Percentiles rank a stretch among this genome's conserved stretches.
Conservation (phyloP, 352 stramenopile genomes). For the Globisporangium uncinulatum region DNA sequence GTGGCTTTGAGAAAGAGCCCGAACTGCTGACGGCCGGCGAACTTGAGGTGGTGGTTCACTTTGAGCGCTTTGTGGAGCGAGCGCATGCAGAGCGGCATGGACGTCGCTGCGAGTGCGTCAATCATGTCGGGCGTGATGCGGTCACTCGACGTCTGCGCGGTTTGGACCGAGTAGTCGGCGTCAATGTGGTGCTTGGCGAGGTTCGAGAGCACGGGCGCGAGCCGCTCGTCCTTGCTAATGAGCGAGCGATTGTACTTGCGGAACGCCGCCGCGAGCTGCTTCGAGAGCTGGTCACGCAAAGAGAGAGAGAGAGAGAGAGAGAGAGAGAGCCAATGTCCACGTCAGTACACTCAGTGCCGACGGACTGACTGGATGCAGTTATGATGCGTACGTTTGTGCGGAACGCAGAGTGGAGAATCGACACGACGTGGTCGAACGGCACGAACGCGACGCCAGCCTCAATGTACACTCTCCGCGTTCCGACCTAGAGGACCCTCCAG, state of each 20-base stretch:
- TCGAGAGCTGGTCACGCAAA: constrained; percentile 62
- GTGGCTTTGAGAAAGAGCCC: constrained; percentile 98
- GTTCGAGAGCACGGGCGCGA: constrained; percentile 93
- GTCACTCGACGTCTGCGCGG: constrained; percentile 26
- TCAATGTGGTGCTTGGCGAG: constrained; percentile 97
- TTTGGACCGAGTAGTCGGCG: constrained; percentile 68
- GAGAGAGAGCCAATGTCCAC: constrained; percentile 3
- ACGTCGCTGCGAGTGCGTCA: constrained; percentile 76
- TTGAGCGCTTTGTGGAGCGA: constrained; percentile 93
- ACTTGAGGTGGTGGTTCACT: constrained; percentile 96
- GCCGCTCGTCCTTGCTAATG: constrained; percentile 90
- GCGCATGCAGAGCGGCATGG: constrained; percentile 98
- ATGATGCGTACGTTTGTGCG: constrained; percentile 59
- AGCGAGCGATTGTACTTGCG: constrained; percentile 86
- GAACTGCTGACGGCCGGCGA: constrained; percentile 96
- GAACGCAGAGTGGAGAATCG: constrained; percentile 93
- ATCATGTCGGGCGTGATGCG: constrained; percentile 91
- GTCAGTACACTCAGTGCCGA: background rate
- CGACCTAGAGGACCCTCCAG: constrained; percentile 22
- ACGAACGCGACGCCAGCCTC: constrained; percentile 94
- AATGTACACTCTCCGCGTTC: constrained; percentile 90
- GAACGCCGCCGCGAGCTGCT: constrained; percentile 86
- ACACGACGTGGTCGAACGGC: constrained; percentile 91
- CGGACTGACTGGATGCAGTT: background rate
- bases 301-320: constrained; percentile 8